Percentiles rank a stretch among this genome's conserved stretches.
Conservation (phyloP, 2,329 filamentous ascomycete genomes). For the Arthrobotrys iridis region DNA sequence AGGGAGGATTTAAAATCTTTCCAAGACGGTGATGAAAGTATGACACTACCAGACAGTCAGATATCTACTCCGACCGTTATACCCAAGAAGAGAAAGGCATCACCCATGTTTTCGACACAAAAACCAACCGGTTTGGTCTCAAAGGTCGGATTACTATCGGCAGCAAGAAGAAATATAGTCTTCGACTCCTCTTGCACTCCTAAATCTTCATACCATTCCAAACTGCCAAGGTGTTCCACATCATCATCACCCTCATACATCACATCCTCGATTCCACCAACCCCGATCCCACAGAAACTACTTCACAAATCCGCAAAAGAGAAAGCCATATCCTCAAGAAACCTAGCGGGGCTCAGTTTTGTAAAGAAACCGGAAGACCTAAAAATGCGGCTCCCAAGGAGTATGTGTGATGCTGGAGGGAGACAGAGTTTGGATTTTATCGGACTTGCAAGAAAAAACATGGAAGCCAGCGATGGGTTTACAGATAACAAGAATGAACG, state of each 20-base stretch:
- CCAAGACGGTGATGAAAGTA: too few species aligned
- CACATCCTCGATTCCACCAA: background rate
- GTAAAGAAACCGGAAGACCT: slow-evolving; percentile 8
- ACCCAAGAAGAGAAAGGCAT: background rate
- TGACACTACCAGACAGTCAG: background rate
- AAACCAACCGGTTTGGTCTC: background rate
- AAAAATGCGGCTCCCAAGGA: slow-evolving; percentile 26
- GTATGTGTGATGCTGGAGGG: slow-evolving; percentile 5
- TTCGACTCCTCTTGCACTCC: background rate
- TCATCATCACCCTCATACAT: background rate
- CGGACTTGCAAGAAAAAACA: background rate
- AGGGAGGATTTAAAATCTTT: too few species aligned
- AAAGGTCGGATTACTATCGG: background rate
- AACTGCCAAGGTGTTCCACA: background rate
- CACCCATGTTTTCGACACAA: too few species aligned
- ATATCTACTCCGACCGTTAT: background rate
- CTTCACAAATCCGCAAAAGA: slow-evolving; percentile 44
- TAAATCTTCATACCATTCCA: background rate
- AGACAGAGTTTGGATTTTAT: background rate
- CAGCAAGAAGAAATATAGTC: background rate
- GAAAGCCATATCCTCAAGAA: background rate
- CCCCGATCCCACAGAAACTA: slow-evolving; percentile 31
- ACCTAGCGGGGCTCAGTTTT: background rate
- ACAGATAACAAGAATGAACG: slow-evolving; percentile 26
- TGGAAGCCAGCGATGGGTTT: background rate